phyloP scores from a whole-genome alignment of 2,329 filamentous ascomycete genomes.

The Penicillium sp. region DNA sequence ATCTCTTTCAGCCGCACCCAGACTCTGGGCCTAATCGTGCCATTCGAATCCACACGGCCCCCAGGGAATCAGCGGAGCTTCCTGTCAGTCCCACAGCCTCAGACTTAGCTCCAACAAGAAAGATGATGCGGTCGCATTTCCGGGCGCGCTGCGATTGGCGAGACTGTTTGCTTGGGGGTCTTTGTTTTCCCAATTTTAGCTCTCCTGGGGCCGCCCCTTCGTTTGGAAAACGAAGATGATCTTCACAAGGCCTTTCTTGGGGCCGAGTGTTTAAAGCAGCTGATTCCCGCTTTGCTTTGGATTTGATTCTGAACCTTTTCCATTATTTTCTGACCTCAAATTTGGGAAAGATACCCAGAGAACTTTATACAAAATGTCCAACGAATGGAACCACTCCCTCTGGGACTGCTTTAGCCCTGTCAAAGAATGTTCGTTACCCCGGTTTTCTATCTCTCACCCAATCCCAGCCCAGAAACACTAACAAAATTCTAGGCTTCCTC shows the following conservation, averaged over 20 bases:
- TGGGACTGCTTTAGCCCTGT: constrained; percentile 40
- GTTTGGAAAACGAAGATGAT: not conserved
- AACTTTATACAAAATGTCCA: constrained; percentile 10
- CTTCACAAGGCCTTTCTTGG: not conserved
- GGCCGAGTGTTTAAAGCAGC: not conserved
- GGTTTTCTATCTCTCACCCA: not conserved
- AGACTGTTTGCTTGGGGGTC: not conserved
- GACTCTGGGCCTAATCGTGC: not conserved
- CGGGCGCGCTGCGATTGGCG: not conserved
- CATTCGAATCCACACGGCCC: not conserved
- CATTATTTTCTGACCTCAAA: constrained; percentile 12
- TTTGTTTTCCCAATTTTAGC: not conserved
- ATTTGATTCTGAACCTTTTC: constrained; percentile 34
- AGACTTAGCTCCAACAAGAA: constrained; percentile 2
- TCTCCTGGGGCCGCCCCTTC: not conserved
- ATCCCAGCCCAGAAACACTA: not conserved
- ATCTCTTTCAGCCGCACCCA: constrained; percentile 13
- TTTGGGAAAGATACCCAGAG: not conserved
- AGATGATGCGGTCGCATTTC: not conserved
- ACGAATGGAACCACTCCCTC: constrained; percentile 37
- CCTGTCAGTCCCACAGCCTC: not conserved
- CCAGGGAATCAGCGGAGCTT: not conserved
- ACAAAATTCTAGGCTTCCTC: constrained; percentile 29
- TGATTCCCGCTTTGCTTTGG: not conserved
- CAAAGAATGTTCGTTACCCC: constrained; percentile 33